phyloP scores from a whole-genome alignment of 768 basidiomycete genomes.

The Tephrocybe sp. region DNA sequence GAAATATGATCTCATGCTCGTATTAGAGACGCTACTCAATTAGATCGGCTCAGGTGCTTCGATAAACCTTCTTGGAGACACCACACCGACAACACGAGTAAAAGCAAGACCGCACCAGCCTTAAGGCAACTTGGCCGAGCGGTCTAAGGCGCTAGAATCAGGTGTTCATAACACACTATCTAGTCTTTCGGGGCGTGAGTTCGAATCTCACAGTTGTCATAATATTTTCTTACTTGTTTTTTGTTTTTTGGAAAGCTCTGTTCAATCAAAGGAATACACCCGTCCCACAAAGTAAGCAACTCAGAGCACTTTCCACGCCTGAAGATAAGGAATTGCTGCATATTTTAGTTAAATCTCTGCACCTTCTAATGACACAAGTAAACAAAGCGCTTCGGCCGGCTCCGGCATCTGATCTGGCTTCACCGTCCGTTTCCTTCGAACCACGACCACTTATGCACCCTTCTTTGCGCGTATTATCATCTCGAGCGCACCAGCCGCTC shows the following conservation, averaged over 20 bases:
- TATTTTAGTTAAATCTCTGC: no score
- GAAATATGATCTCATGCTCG: no score
- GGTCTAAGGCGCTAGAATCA: slow-evolving; percentile 62
- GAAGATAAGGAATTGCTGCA: no score
- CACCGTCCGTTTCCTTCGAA: neutral
- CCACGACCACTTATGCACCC: slow-evolving; percentile 26
- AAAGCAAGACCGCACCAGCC: no score
- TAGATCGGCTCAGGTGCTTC: no score
- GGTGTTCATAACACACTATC: slow-evolving; percentile 22
- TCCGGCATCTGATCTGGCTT: neutral
- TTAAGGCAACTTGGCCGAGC: slow-evolving; percentile 51
- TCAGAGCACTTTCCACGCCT: no score
- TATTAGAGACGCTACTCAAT: no score
- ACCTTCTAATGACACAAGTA: no score
- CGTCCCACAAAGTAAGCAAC: no score
- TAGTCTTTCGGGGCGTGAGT: slow-evolving; percentile 10
- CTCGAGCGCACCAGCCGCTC: slow-evolving; percentile 54
- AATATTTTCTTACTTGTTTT: neutral
- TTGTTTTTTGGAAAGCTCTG: slow-evolving; percentile 1
- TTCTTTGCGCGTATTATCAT: slow-evolving; percentile 34
- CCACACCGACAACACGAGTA: no score
- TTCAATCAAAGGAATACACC: no score
- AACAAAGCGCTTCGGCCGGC: neutral
- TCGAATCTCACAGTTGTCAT: slow-evolving; percentile 13
- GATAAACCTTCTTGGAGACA: no score